Percentiles rank a stretch among this genome's conserved stretches.
These are phyloP conservation scores for Prunella vulgaris DNA, from an alignment of 257 asterid genomes.

Conservation along the genomic window DNA sequence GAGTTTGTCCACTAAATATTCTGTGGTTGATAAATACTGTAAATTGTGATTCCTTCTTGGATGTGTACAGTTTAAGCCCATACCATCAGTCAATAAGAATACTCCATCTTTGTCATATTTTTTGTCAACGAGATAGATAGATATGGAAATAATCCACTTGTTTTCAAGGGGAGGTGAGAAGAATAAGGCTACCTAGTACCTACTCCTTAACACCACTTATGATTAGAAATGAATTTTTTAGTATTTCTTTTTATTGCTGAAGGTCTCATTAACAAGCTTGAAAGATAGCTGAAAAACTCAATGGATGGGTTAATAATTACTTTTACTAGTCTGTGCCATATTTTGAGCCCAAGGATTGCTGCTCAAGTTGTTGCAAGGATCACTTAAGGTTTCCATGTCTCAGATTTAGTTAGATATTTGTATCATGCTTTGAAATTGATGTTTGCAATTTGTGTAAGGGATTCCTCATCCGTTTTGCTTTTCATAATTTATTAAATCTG, in stretches of 20 bases:
- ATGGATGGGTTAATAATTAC: background rate
- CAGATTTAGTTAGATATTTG: too few species aligned
- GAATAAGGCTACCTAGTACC: background rate
- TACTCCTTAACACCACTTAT: background rate
- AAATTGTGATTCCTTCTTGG: background rate
- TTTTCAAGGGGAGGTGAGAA: background rate
- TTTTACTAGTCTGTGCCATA: background rate
- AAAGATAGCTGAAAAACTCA: background rate
- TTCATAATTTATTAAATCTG: too few species aligned
- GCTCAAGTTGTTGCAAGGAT: background rate
- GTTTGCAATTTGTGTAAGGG: too few species aligned
- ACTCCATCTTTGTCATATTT: background rate
- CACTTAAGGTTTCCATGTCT: too few species aligned
- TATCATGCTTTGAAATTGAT: too few species aligned
- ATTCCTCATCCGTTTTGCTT: too few species aligned
- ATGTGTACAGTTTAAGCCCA: background rate
- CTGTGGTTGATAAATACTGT: background rate
- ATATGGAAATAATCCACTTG: background rate
- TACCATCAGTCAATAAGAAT: background rate
- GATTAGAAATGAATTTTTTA: background rate
- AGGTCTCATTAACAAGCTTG: background rate
- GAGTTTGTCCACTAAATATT: background rate
- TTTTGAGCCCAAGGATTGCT: background rate
- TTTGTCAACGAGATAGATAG: background rate
- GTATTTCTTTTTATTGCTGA: background rate